Percentiles rank a stretch among this genome's conserved stretches.
phyloP scores from a whole-genome alignment of 306 rosid genomes.

The Medicago ruthenica region DNA sequence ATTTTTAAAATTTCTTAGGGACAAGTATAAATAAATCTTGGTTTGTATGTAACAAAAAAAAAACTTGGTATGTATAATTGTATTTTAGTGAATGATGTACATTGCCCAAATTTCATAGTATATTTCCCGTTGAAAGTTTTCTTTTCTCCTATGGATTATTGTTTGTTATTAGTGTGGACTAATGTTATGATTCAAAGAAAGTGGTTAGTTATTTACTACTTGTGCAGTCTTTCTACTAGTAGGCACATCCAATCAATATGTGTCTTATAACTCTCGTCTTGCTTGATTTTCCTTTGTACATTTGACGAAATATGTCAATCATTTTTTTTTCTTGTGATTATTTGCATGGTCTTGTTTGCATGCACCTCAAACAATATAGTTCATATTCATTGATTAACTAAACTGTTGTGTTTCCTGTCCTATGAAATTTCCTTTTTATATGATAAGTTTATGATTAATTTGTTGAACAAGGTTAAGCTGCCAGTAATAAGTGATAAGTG shows the following conservation, averaged over 20 bases:
- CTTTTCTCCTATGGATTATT: neutral
- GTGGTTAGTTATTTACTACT: neutral
- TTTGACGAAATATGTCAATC: neutral
- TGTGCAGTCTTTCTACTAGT: neutral
- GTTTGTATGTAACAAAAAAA: no score
- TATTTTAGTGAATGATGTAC: no score
- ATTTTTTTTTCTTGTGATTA: neutral
- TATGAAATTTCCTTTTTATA: neutral
- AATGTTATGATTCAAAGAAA: neutral
- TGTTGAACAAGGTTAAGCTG: neutral
- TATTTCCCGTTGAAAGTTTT: neutral
- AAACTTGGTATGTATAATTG: no score
- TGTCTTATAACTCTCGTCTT: no score
- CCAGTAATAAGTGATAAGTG: neutral
- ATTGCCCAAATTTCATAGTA: neutral
- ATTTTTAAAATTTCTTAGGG: no score
- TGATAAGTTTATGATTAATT: neutral
- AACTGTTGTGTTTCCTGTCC: neutral
- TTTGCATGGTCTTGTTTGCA: neutral
- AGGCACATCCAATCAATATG: neutral
- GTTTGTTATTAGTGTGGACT: constrained; percentile 9
- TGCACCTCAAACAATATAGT: neutral
- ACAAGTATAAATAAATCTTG: no score
- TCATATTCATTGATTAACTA: neutral
- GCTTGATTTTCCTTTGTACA: no score